Base-by-base conservation (phyloP, 257 asterid genomes). In the Solanum corneliomulleri region DNA sequence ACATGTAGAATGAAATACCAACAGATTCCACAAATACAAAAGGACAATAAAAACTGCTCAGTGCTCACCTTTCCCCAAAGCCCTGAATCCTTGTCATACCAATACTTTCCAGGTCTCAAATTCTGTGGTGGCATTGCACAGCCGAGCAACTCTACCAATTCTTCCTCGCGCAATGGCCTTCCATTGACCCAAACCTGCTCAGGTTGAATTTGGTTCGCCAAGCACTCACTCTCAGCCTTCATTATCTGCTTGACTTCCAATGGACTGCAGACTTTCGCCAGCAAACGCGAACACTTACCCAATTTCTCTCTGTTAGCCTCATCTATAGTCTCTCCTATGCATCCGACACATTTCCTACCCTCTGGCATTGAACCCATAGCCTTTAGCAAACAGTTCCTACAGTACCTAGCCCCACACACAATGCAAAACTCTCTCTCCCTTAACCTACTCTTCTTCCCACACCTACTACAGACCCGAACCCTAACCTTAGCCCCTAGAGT, bases 311-410 rank as follows among this genome's bases (percentile, higher is more conserved):
- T 86, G 33, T 93, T 93, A 4, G 86, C 86, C 90, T 94, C 98
- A 29, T 90, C 86, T 52, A 95, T 91, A 7, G 93, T 88, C 87
- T 87, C 89, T 77, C 98, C 97, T 18, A 93, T 94, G 90, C 98
- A 95, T 2, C 92, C 93, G 31, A 94, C 88, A 27, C 98, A 95
- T 90, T 95, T 95, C 88, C 98, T 88, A 64, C 98, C 98, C 92
- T 95, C 98, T 7, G 98, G 96, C 98, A 95, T 95, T 37, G 95
- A 89, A 77, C 97, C 98, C 98, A 95, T 95, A 45, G 93, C 94
- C 89, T 92, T 93, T 76, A 95, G 60, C 88, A 95, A 86, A 80
- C 98, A 95, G 29, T 88, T 90, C 66, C 82, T 90, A 82, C 98
- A 95, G 91, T 95, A 95, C 91, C 90, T 92, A 18, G 93, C 94